These are phyloP conservation scores for Lunasporangiospora selenospora DNA, from an alignment of 192 early-diverging fungal species.

Conservation along the genomic window DNA sequence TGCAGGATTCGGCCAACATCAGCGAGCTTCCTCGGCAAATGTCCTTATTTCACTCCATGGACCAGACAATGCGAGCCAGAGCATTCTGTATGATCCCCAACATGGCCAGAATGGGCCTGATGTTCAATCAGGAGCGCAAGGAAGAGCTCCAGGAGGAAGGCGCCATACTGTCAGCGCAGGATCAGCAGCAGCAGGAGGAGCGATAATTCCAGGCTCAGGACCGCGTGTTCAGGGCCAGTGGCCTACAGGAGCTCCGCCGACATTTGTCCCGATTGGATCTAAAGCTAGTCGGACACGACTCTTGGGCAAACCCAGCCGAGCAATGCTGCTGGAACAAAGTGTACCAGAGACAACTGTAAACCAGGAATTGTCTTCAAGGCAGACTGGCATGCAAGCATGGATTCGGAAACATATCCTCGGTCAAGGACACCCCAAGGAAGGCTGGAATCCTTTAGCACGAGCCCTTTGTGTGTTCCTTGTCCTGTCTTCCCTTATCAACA, in stretches of 20 bases:
- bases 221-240: constrained; percentile 20
- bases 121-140: neutral
- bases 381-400: neutral
- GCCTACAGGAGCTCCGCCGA: constrained; percentile 28
- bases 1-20: constrained; percentile 22
- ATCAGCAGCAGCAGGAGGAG: constrained; percentile 12
- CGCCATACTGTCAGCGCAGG: constrained; percentile 39
- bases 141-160: constrained; percentile 12
- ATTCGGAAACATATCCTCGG: constrained; percentile 2
- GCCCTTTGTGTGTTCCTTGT: constrained; percentile 27
- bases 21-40: too few species aligned
- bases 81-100: constrained; percentile 25
- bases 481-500: constrained; percentile 40
- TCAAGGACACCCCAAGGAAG: constrained; percentile 4
- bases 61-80: constrained; percentile 28
- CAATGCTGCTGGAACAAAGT: neutral
- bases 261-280: constrained; percentile 22
- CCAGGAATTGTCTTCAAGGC: neutral
- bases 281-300: constrained; percentile 34
- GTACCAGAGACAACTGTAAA: neutral
- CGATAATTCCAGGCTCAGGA: constrained; percentile 8
- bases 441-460: constrained; percentile 9
- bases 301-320: constrained; percentile 22
- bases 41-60: constrained; percentile 36
- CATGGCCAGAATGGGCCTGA: constrained; percentile 6